These are phyloP conservation scores for Starmerella apis DNA, from an alignment of 805 yeast species.

Conservation along the genomic window DNA sequence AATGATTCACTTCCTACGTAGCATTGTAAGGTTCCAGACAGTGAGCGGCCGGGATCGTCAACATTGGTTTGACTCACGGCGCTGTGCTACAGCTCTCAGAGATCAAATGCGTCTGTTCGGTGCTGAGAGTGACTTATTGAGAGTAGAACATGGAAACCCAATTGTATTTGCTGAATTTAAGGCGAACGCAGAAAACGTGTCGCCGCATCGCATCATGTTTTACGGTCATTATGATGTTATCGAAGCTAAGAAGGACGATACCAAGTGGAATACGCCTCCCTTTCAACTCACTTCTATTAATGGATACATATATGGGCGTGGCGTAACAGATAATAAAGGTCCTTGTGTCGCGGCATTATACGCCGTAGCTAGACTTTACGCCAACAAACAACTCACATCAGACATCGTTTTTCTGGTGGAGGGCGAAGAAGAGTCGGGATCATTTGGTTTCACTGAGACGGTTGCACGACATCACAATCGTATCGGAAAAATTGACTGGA, in stretches of 20 bases:
- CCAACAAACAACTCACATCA: constrained; percentile 42
- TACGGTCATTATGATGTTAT: constrained; percentile 96
- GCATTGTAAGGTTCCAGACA: constrained; percentile 59
- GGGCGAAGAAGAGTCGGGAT: constrained; percentile 94
- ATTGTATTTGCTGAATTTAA: constrained; percentile 64
- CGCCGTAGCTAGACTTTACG: constrained; percentile 66
- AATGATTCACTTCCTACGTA: constrained; percentile 51
- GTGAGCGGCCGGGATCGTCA: constrained; percentile 64
- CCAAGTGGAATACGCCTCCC: constrained; percentile 66
- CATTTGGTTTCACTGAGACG: constrained; percentile 68
- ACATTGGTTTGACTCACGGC: constrained; percentile 66
- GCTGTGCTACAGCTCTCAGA: constrained; percentile 69
- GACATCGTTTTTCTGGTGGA: constrained; percentile 80
- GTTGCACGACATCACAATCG: constrained; percentile 38
- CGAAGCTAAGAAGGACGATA: constrained; percentile 48
- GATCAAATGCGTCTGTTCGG: constrained; percentile 58
- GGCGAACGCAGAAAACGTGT: constrained; percentile 28
- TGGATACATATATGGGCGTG: constrained; percentile 84
- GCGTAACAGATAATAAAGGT: constrained; percentile 91
- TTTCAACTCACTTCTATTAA: constrained; percentile 62
- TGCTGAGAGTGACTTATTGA: constrained; percentile 50
- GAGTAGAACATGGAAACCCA: constrained; percentile 74
- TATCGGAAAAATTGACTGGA: constrained; percentile 78
- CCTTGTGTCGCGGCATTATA: constrained; percentile 79
- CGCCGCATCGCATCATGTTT: constrained; percentile 50